Evolutionary conservation across 2,329 filamentous ascomycete species (phyloP), one percentile per base, ranked within the genome.

Genomic region (Aquanectria penicillioides): DNA sequence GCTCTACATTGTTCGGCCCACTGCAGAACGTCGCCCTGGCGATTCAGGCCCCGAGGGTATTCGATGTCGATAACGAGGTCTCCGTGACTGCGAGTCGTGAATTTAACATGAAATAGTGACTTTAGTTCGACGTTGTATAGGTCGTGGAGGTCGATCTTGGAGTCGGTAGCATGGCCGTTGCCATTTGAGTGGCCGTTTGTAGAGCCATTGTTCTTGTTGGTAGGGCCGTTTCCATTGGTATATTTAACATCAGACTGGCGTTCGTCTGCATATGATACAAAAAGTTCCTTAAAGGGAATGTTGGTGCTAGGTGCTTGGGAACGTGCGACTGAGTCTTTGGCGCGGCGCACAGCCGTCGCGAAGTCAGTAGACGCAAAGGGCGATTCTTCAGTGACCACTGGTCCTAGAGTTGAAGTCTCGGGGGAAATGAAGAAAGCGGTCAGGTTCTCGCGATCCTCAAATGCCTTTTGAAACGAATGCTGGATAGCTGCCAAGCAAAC

Each of bases 401-500:
- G 33, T 12, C 46, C 23, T n/a, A 4, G 5, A 6, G 15, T 13
- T 6, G 33, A 38, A 38, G 11, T 9, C 17, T 20, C 22, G 8
- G 33, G 5, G 17, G 41, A 31, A 9, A 17, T 15, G 11, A 49
- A 23, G 10, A 25, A 5, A 10, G 17, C 34, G 5, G 33, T 12
- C 13, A 49, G 4, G 23, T 17, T 38, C 15, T 38, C 33, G 7
- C 33, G 46, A 13, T 49, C 33, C 10, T 12, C 22, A 12, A 49
- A 49, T 2, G 22, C 29, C 7, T 36, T 23, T 12, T 28, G 46
- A 17, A 49, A 49, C 33, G 46, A 49, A 6, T 49, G 46, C 22
- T 49, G 46, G 15, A 38, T 23, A 13, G 46, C 46, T 8, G 46
- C 46, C 25, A 49, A 17, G 20, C 46, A 49, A n/a, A 49, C 46